Base-by-base conservation (phyloP, 2,329 filamentous ascomycete species). In the Colletotrichum gloeosporioides region DNA sequence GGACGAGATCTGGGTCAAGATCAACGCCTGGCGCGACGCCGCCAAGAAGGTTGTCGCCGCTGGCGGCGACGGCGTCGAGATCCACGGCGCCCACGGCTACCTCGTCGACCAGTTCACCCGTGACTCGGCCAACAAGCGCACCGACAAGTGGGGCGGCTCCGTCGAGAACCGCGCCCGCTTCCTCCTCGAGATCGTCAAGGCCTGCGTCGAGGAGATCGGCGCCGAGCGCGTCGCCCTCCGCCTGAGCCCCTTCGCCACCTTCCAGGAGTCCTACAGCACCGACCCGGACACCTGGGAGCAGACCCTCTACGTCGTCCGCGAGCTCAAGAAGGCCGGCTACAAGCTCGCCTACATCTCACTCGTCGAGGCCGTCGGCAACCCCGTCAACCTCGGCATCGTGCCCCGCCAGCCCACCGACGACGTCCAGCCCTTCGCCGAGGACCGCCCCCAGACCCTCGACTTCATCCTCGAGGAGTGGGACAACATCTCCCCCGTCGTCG, bases 1-100 rank as follows among this genome's bases (percentile, higher is more conserved):
- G 34, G 83, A 88, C 3, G 92, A 94, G 39, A 94, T 95, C 73
- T 86, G 90, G 75, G 82, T 87, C 7, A 86, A 92, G 78, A 93
- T 93, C 83, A 82, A 82, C 12, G 89, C 88, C 0, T 94, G 88
- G 84, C 88, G 87, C 4, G 87, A 85, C 1, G 85, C 86, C 4
- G 83, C 86, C 1, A 85, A 86, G 75, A 83, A 89, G 22, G 87
- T 92, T 2, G 81, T 93, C 8, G 86, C 88, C 67, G 76, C 76
- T 55, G 76, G 76, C n/a, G 76, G 76, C 44, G 76, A 77, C 61
- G 90, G 89, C 13, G 90, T 95, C 71, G 94, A 95, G 80, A 83
- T 88, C 3, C 87, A 89, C 78, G 84, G 80, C 16, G 86, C 88
- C 18, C 89, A 90, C 76, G 88, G 89, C 6, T 92, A 91, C 78